Evolutionary conservation across 1,284 basidiomycete genomes (phyloP).

Genomic region (Sporisorium exsertum): DNA sequence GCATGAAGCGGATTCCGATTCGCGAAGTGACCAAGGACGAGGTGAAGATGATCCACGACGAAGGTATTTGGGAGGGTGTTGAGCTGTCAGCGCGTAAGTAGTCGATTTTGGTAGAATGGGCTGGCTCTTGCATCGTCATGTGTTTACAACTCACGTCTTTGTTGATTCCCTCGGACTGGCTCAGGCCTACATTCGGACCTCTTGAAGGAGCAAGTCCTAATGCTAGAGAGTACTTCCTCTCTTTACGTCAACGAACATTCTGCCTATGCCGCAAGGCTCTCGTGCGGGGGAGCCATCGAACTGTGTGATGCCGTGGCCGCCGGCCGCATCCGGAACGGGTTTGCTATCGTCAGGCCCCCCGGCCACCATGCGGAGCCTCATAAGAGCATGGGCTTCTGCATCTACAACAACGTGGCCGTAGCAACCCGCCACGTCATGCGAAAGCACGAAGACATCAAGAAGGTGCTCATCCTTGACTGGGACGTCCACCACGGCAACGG

Average conservation of each 20-base stretch:
- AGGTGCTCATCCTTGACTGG: constrained; percentile 95
- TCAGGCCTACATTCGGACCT: constrained; percentile 33
- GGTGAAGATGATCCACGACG: constrained; percentile 86
- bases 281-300: constrained; percentile 94
- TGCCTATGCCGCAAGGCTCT: constrained; percentile 84
- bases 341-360: constrained; percentile 95
- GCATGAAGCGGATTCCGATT: constrained; percentile 83
- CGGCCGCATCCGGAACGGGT: constrained; percentile 83
- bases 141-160: background rate
- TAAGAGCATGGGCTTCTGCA: constrained; percentile 98
- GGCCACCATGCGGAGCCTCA: constrained; percentile 99
- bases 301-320: constrained; percentile 87
- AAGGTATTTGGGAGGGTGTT: constrained; percentile 91
- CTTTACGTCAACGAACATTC: constrained; percentile 91
- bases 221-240: constrained; percentile 80
- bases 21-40: constrained; percentile 81
- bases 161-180: too few relatives aligned
- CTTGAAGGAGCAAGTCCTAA: constrained; percentile 75
- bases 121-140: background rate
- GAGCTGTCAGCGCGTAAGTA: constrained; percentile 79
- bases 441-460: constrained; percentile 76
- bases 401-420: constrained; percentile 98
- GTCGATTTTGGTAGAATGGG: too few relatives aligned
- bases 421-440: constrained; percentile 74
- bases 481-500: constrained; percentile 99